These are phyloP conservation scores for Tuber aestivum DNA, from an alignment of 495 filamentous ascomycete genomes.

Conservation along the genomic window DNA sequence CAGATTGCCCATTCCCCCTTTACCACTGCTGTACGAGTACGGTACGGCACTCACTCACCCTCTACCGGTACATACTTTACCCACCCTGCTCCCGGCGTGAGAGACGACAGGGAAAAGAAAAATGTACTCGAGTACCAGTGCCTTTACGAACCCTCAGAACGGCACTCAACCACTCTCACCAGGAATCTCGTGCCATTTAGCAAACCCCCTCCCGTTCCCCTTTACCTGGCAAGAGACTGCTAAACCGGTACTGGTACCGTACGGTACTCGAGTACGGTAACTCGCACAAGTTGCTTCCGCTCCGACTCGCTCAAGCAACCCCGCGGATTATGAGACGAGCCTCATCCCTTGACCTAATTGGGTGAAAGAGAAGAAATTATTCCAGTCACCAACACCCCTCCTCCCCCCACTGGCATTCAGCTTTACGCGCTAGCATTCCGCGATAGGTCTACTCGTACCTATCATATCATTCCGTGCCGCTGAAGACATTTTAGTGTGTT, in stretches of 20 bases:
- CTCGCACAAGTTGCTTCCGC: constrained; percentile 1
- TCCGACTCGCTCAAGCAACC: constrained; percentile 7
- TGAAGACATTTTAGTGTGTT: constrained; percentile 2
- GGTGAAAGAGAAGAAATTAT: not conserved
- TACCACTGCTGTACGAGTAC: not conserved
- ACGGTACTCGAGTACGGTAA: not conserved
- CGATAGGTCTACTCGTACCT: constrained; percentile 5
- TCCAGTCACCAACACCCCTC: constrained; percentile 9
- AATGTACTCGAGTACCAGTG: not conserved
- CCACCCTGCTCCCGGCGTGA: not conserved
- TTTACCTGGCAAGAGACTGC: constrained; percentile 4
- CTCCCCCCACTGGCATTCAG: constrained; percentile 1
- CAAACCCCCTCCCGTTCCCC: not conserved
- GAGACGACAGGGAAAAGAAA: not conserved
- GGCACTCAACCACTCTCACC: not conserved
- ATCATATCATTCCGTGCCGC: too few species aligned
- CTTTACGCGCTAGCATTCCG: not conserved
- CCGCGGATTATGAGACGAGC: constrained; percentile 25
- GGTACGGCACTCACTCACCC: not conserved
- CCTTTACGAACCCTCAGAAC: not conserved
- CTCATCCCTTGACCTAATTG: constrained; percentile 28
- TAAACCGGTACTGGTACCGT: not conserved
- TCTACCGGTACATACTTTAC: not conserved
- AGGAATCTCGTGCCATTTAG: not conserved
- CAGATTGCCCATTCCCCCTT: not conserved